These are phyloP conservation scores for Paramyrothecium roridum DNA, from an alignment of 2,329 filamentous ascomycete genomes.

Conservation along the genomic window DNA sequence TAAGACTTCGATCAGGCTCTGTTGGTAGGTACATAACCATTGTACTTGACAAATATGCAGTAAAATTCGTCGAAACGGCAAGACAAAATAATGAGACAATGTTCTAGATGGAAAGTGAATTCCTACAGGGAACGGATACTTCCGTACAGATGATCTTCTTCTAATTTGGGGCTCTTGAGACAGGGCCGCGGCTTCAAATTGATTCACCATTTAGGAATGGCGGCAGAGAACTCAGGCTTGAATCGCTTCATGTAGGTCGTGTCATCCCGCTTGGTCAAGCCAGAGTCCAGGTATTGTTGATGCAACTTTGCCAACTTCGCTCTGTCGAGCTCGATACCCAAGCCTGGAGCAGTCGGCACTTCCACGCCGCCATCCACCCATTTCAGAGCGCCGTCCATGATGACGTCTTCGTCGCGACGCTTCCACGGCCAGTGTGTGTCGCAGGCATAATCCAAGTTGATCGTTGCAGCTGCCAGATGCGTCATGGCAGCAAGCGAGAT, in stretches of 20 bases:
- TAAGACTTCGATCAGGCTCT: too few relatives aligned
- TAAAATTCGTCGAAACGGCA: too few relatives aligned
- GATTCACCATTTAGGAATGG: constrained; percentile 29
- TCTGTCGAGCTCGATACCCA: constrained; percentile 35
- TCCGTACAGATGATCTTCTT: too few relatives aligned
- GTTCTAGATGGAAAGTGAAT: too few relatives aligned
- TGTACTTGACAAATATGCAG: too few relatives aligned
- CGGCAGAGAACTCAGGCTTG: constrained; percentile 27
- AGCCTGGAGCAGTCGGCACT: constrained; percentile 29
- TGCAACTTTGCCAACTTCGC: constrained; percentile 29
- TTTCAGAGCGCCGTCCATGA: constrained; percentile 30
- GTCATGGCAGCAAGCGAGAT: constrained; percentile 41
- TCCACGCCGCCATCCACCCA: constrained; percentile 32
- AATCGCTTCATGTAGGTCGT: constrained; percentile 33
- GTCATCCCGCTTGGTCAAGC: constrained; percentile 31
- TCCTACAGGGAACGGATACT: too few relatives aligned
- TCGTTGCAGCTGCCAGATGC: constrained; percentile 35
- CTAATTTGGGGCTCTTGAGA: too few relatives aligned
- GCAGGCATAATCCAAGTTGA: constrained; percentile 38
- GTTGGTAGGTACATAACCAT: too few relatives aligned
- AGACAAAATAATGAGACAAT: too few relatives aligned
- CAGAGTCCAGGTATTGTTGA: constrained; percentile 32
- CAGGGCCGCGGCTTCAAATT: too few relatives aligned
- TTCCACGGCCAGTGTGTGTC: constrained; percentile 44
- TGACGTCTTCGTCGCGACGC: constrained; percentile 35